phyloP scores from a whole-genome alignment of 2,329 filamentous ascomycete species.

The Aspergillus ustus region DNA sequence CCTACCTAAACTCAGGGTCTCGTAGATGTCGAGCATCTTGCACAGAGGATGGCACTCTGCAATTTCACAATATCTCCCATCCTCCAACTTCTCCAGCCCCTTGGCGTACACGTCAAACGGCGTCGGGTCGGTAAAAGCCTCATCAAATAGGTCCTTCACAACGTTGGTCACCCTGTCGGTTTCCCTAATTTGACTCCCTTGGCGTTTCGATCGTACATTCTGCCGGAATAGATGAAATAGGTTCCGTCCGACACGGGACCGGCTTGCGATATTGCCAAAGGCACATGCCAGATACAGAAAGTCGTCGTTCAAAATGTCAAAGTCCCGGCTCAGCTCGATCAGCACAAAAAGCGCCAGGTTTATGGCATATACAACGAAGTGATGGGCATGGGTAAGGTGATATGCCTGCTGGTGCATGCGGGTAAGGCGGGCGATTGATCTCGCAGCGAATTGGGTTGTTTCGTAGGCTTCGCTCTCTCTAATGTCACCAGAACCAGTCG shows the following conservation, averaged over 20 bases:
- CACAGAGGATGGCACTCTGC: conserved; percentile 29
- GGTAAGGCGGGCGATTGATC: conserved; percentile 35
- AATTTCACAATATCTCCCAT: conserved; percentile 38
- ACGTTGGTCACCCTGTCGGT: conserved; percentile 32
- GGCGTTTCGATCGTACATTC: conserved; percentile 35
- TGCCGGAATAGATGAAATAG: conserved; percentile 44
- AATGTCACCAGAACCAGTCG: conserved; percentile 23
- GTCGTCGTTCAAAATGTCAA: conserved; percentile 40
- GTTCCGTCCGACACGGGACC: conserved; percentile 39
- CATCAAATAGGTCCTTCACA: conserved; percentile 39
- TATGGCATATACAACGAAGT: conserved; percentile 44
- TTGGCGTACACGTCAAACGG: conserved; percentile 38
- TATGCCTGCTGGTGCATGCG: conserved; percentile 39
- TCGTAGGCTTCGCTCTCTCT: conserved; percentile 28
- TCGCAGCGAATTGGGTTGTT: conserved; percentile 36
- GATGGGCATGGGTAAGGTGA: conserved; percentile 40
- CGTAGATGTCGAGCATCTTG: conserved; percentile 46
- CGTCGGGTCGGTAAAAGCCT: conserved; percentile 25
- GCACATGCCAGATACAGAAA: conserved; percentile 41
- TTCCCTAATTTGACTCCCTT: conserved; percentile 35
- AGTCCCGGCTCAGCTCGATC: conserved; percentile 30
- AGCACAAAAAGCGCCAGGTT: conserved; percentile 44
- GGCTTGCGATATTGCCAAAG: conserved; percentile 39
- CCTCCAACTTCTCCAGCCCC: conserved; percentile 41
- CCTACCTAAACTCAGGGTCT: conserved; percentile 44